These are phyloP conservation scores for Boletus rubescentipes DNA, from an alignment of 768 basidiomycete species.

Conservation along the genomic window DNA sequence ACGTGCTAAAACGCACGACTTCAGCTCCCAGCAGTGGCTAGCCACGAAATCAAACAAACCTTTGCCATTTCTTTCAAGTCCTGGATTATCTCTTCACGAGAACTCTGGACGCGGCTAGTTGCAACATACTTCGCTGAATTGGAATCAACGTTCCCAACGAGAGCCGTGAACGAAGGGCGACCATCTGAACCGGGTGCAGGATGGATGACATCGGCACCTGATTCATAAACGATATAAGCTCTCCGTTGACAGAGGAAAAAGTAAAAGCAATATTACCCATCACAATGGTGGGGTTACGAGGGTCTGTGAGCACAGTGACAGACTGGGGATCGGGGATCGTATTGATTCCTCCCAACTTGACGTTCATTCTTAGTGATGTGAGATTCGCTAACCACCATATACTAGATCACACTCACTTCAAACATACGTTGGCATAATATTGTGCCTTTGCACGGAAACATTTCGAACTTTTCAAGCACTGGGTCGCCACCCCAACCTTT, in stretches of 20 bases:
- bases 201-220: slow-evolving; percentile 82
- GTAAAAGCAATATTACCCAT: slow-evolving; percentile 51
- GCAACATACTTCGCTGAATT: slow-evolving; percentile 70
- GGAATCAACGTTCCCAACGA: slow-evolving; percentile 79
- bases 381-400: not conserved
- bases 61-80: slow-evolving; percentile 66
- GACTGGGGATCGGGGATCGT: slow-evolving; percentile 69
- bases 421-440: slow-evolving; percentile 77
- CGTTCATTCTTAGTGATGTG: slow-evolving; percentile 58
- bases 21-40: slow-evolving; percentile 12
- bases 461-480: slow-evolving; percentile 70
- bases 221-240: slow-evolving; percentile 2
- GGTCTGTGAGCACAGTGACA: slow-evolving; percentile 64
- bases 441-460: slow-evolving; percentile 68
- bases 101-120: slow-evolving; percentile 62
- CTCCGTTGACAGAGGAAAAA: not conserved
- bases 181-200: slow-evolving; percentile 79
- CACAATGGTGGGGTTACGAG: slow-evolving; percentile 72
- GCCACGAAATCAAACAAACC: slow-evolving; percentile 31
- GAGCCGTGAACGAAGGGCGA: slow-evolving; percentile 76
- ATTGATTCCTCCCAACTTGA: slow-evolving; percentile 84
- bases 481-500: slow-evolving; percentile 74
- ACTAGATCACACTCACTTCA: slow-evolving; percentile 57
- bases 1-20: slow-evolving; percentile 40
- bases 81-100: slow-evolving; percentile 75